Percentiles rank a stretch among this genome's conserved stretches.
Evolutionary conservation across 192 early-diverging fungal species (phyloP).

Genomic region (Chytriomyces sp.): DNA sequence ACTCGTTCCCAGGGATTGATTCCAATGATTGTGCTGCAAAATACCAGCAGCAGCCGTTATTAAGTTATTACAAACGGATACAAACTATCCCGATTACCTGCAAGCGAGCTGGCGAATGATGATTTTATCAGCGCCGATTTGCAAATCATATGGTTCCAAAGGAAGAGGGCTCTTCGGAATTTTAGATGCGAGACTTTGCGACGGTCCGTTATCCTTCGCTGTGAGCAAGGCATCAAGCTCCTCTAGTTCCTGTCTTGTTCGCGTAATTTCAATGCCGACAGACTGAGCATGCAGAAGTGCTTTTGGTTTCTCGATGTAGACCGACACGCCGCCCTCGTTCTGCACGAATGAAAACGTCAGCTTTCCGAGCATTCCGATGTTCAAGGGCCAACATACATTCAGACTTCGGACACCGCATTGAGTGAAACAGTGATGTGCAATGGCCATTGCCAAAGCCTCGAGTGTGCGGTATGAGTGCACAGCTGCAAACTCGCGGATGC

Average conservation of each 20-base stretch:
- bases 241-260: slow-evolving; percentile 66
- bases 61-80: neutral
- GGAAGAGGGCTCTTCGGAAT: neutral
- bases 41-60: neutral
- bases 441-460: slow-evolving; percentile 87
- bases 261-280: slow-evolving; percentile 87
- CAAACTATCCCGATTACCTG: slow-evolving; percentile 10
- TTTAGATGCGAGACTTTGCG: neutral
- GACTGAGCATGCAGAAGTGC: slow-evolving; percentile 90
- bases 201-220: neutral
- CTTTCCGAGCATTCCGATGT: neutral
- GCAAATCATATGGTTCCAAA: slow-evolving; percentile 36
- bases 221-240: slow-evolving; percentile 22
- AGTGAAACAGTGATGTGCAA: slow-evolving; percentile 79
- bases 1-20: slow-evolving; percentile 96
- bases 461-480: slow-evolving; percentile 75
- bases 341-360: neutral
- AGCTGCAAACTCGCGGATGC: slow-evolving; percentile 77
- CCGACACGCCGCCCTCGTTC: slow-evolving; percentile 58
- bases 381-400: slow-evolving; percentile 10
- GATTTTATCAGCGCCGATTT: slow-evolving; percentile 71
- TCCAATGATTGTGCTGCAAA: slow-evolving; percentile 85
- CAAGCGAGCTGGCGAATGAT: slow-evolving; percentile 78
- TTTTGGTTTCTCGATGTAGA: slow-evolving; percentile 81
- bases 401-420: slow-evolving; percentile 72